Conservation (phyloP, 768 basidiomycete species). For the Tylopilus vinaceipallidus region DNA sequence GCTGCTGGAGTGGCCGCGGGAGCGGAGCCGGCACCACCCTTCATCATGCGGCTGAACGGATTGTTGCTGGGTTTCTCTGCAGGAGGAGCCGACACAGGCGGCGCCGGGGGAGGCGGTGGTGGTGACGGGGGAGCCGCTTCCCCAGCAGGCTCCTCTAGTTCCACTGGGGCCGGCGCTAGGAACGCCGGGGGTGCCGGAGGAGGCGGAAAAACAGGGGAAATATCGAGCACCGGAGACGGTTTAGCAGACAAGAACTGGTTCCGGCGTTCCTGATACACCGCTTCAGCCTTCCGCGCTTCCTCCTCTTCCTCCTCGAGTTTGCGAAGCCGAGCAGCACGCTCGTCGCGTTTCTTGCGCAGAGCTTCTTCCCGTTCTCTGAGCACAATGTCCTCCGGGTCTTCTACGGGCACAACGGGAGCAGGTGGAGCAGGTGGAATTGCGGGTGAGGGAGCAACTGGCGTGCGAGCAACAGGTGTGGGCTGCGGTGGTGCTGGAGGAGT, state of each 20-base stretch:
- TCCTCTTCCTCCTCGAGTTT: slow-evolving; percentile 69
- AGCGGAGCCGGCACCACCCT: slow-evolving; percentile 40
- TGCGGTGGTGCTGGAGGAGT: slow-evolving; percentile 25
- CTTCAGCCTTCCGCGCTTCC: slow-evolving; percentile 48
- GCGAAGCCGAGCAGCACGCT: slow-evolving; percentile 65
- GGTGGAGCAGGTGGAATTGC: slow-evolving; percentile 55
- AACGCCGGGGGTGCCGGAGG: slow-evolving; percentile 32
- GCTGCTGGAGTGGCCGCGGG: slow-evolving; percentile 21
- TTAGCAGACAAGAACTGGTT: slow-evolving; percentile 40
- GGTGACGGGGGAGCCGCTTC: slow-evolving; percentile 34
- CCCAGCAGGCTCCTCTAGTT: slow-evolving; percentile 9
- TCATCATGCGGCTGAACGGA: slow-evolving; percentile 73
- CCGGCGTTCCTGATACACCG: slow-evolving; percentile 35
- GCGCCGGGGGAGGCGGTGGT: slow-evolving; percentile 25
- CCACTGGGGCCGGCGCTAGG: slow-evolving; percentile 23
- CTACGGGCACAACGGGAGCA: slow-evolving; percentile 39
- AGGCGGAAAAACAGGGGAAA: slow-evolving; percentile 39
- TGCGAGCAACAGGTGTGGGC: slow-evolving; percentile 22
- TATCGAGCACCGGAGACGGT: slow-evolving; percentile 28
- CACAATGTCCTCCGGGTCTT: slow-evolving; percentile 77
- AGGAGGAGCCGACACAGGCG: slow-evolving; percentile 28
- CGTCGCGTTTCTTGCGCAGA: slow-evolving; percentile 70
- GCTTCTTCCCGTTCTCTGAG: slow-evolving; percentile 68
- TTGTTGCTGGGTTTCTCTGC: slow-evolving; percentile 63
- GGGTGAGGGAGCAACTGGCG: slow-evolving; percentile 41